Evolutionary conservation across 495 filamentous ascomycete genomes (phyloP).

Genomic region (Bathelium albidoporum): DNA sequence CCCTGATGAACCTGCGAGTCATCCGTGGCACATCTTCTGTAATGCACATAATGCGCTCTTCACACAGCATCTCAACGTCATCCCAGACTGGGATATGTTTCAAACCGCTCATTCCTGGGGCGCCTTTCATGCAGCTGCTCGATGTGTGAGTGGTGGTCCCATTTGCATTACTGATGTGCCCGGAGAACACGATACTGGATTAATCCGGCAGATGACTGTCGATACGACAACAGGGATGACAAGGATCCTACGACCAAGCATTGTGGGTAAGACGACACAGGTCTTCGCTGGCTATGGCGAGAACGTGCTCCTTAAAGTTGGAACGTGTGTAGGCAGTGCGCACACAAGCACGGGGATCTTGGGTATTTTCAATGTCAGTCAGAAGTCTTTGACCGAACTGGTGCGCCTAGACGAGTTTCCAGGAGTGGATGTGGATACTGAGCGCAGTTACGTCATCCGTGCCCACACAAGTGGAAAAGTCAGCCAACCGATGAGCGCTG

Average conservation of each 20-base stretch:
- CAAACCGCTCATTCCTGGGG: slow-evolving; percentile 73
- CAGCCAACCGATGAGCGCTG: slow-evolving; percentile 34
- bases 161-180: slow-evolving; percentile 89
- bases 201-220: slow-evolving; percentile 71
- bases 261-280: slow-evolving; percentile 57
- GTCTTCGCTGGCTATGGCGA: slow-evolving; percentile 67
- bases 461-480: slow-evolving; percentile 59
- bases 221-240: slow-evolving; percentile 56
- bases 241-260: slow-evolving; percentile 65
- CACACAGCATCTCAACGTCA: slow-evolving; percentile 58
- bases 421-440: slow-evolving; percentile 40
- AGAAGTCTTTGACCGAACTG: slow-evolving; percentile 48
- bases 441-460: slow-evolving; percentile 56
- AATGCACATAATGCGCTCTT: slow-evolving; percentile 88
- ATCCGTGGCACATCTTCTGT: slow-evolving; percentile 89
- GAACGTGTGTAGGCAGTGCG: slow-evolving; percentile 56
- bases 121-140: slow-evolving; percentile 76
- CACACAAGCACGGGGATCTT: slow-evolving; percentile 63
- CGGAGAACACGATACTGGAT: slow-evolving; percentile 59
- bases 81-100: slow-evolving; percentile 99
- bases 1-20: slow-evolving; percentile 62
- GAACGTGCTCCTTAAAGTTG: slow-evolving; percentile 62
- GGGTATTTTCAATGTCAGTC: slow-evolving; percentile 72
- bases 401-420: slow-evolving; percentile 61
- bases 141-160: slow-evolving; percentile 83